Conservation (phyloP, 495 filamentous ascomycete species). For the Penicillium tannophilum region DNA sequence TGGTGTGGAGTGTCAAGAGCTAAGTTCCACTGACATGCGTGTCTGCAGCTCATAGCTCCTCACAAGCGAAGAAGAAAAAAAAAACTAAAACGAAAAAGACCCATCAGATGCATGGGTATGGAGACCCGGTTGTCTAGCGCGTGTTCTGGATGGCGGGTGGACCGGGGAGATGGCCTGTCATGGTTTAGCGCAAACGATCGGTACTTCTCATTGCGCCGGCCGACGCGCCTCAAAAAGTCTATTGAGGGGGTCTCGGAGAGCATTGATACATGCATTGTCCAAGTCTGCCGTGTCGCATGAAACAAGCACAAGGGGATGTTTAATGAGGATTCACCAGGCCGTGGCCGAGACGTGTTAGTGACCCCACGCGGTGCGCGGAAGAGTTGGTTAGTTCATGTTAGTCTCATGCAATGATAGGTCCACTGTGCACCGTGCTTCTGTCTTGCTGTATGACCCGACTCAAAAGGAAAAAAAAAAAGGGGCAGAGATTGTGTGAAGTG, state of each 20-base stretch:
- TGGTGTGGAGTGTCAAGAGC: constrained; percentile 2
- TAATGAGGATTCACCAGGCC: constrained; percentile 1
- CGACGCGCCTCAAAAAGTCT: constrained; percentile 12
- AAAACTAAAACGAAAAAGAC: background rate
- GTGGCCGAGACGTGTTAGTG: background rate
- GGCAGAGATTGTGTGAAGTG: background rate
- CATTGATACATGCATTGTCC: background rate
- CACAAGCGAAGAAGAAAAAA: background rate
- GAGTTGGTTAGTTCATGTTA: background rate
- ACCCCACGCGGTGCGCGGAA: background rate
- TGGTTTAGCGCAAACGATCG: constrained; percentile 15
- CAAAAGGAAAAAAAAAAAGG: background rate
- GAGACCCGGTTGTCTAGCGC: background rate
- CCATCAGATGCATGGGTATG: background rate
- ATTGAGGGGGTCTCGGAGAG: background rate
- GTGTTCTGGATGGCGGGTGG: background rate
- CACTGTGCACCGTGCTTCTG: background rate
- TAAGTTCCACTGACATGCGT: constrained; percentile 4
- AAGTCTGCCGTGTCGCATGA: background rate
- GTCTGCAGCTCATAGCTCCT: constrained; percentile 9
- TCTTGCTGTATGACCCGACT: constrained; percentile 2
- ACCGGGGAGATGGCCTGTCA: constrained; percentile 19
- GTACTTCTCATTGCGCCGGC: background rate
- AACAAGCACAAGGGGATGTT: background rate
- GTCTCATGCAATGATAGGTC: background rate